Conservation (phyloP, 75 land plant genomes). For the Pinus albicaulis region DNA sequence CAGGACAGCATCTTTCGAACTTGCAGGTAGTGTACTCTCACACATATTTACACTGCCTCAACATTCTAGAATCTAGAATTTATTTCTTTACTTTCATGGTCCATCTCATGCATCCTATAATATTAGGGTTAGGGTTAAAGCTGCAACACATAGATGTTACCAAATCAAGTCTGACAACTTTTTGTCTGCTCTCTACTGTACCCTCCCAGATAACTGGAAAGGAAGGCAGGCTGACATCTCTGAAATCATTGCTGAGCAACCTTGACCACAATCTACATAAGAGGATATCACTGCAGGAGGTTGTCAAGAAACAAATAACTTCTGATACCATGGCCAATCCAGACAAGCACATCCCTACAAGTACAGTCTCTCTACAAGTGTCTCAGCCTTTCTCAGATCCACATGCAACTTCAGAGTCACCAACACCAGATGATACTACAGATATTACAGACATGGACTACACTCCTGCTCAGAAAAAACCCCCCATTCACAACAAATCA, state of each 20-base stretch:
- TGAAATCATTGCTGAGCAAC: neutral
- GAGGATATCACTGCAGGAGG: neutral
- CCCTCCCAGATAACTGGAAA: neutral
- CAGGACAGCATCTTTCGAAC: neutral
- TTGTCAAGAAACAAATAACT: neutral
- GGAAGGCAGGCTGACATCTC: neutral
- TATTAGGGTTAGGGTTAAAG: conserved; percentile 2
- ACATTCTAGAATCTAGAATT: neutral
- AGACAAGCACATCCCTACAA: neutral
- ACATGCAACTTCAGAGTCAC: neutral
- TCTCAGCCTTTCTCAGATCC: neutral
- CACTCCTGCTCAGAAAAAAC: neutral
- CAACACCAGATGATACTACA: neutral
- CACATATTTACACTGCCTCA: neutral
- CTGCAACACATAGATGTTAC: neutral
- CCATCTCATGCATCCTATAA: neutral
- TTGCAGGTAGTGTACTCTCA: neutral
- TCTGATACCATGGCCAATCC: neutral
- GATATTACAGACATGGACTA: neutral
- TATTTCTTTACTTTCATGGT: neutral
- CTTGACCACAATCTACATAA: neutral
- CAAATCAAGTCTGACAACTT: neutral
- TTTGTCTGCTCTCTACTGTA: neutral
- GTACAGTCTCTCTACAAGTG: neutral
- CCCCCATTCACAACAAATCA: neutral